phyloP scores from a whole-genome alignment of 805 yeast genomes.

The Saccharomyces jurei region DNA sequence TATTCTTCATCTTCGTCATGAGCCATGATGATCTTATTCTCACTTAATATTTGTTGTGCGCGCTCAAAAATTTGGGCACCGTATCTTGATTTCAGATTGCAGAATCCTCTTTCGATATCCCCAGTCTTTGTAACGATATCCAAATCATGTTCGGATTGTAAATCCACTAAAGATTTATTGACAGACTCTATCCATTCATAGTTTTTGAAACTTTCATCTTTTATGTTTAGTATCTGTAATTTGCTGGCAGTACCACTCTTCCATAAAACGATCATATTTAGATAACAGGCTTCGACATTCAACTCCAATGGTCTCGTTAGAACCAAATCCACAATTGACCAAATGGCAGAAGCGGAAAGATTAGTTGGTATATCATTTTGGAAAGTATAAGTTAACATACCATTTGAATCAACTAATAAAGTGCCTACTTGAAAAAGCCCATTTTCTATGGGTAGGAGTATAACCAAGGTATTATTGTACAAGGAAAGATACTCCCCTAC shows the following conservation, averaged over 20 bases:
- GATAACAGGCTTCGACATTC: slow-evolving; percentile 11
- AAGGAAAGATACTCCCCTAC: slow-evolving; percentile 33
- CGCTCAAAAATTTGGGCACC: slow-evolving; percentile 44
- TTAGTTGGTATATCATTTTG: slow-evolving; percentile 17
- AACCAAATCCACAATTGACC: slow-evolving; percentile 28
- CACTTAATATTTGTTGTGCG: slow-evolving; percentile 32
- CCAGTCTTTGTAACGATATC: slow-evolving; percentile 42
- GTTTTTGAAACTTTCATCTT: slow-evolving; percentile 17
- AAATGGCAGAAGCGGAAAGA: slow-evolving; percentile 24
- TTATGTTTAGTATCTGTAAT: slow-evolving; percentile 31
- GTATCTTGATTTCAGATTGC: slow-evolving; percentile 41
- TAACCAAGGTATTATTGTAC: slow-evolving; percentile 26
- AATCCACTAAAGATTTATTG: slow-evolving; percentile 25
- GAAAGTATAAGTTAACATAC: slow-evolving; percentile 7
- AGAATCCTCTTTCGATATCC: slow-evolving; percentile 33
- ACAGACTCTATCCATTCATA: slow-evolving; percentile 24
- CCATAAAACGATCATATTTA: slow-evolving; percentile 44
- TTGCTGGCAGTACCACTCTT: slow-evolving; percentile 53
- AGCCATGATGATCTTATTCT: slow-evolving; percentile 18
- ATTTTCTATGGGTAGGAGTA: slow-evolving; percentile 37
- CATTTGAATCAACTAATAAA: slow-evolving; percentile 14
- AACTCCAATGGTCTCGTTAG: slow-evolving; percentile 19
- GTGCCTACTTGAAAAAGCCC: slow-evolving; percentile 38
- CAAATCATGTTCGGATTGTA: slow-evolving; percentile 35
- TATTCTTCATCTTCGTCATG: slow-evolving; percentile 38